Base-by-base conservation (phyloP, 352 stramenopile genomes). In the Peronospora farinosa region DNA sequence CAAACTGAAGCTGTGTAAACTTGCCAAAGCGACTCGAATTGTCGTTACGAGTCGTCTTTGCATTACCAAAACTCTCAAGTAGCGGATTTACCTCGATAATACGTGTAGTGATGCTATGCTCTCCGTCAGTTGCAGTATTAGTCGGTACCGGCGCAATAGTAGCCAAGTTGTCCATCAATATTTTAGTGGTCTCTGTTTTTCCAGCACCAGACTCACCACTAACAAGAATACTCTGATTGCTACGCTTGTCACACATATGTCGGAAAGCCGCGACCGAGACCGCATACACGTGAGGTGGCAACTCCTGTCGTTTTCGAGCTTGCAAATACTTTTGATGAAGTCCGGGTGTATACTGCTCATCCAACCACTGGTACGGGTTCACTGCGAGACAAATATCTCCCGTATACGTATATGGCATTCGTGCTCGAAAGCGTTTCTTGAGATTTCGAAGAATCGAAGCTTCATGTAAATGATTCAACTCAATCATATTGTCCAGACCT, bases 31-130 rank as follows among this genome's bases (percentile, higher is more conserved):
- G 84, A 57, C 60, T 88, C 6, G 85, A 97, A 66, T 98, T 98
- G 75, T 98, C 90, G 67, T 98, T 98, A 19, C 95, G 82, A 11
- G 96, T 84, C 2, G 95, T 98, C 54, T 96, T 95, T 25, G 95
- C 95, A 67, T 99, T 99, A 27, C 96, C 96, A 64, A 99, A 99
- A 23, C 89, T 93, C 73, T 99, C 96, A 7, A 99, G 82, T 39
- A 99, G 75, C 19, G 96, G 96, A 63, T 98, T 99, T 15, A 96
- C 95, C 36, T 96, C 86, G 10, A 99, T 75, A 47, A 99, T 97
- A 36, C 88, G 77, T 17, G 89, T 93, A 3, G 69, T 78, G 42
- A 95, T 81, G 62, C 25, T 65, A 40, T 57, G 8, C 23, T 70
- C 60, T 15, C 52, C 47, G 12, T 72, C 48, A 21, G 47, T 50